Evolutionary conservation across 768 basidiomycete species (phyloP), one percentile per base, ranked within the genome.

Genomic region (Pleurotus tuber-regium): DNA sequence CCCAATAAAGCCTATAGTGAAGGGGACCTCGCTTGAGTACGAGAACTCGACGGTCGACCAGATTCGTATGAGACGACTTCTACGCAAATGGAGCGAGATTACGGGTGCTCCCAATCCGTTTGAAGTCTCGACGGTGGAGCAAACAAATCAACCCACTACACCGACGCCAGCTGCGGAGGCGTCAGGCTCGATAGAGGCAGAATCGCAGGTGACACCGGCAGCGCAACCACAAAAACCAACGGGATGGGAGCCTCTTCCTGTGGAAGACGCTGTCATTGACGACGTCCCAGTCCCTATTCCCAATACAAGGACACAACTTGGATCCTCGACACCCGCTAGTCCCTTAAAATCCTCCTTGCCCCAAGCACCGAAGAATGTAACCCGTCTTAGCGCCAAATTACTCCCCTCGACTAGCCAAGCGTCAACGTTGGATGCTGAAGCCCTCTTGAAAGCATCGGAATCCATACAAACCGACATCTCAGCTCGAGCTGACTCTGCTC

Each of bases 21-120:
- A 50, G 26, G 29, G 26, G 12, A 11, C 47, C 12, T 26, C 36
- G 21, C 53, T 38, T 24, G 24, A 43, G 23, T 33, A 38, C 19
- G 35, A 35, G n/a, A 25, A 26, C 4, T 39, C 50, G 14, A 29
- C 10, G 7, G 18, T 23, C 26, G 43, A 52, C 23, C 43, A 55
- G 16, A 11, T 33, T 12, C 31, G 50, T 11, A 55, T 55, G 54
- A 33, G 35, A 24, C 25, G 33, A 25, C 35, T 40, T 10, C 35
- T 55, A 9, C 28, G 24, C 4, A 55, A 55, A 52, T 55, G 50
- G 54, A 55, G 50, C n/a, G 26, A 41, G 19, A 43, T 52, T 29
- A 43, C 42, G 4, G 31, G 29, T 12, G 21, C 50, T n/a, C 54
- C 51, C 9, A 31, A 41, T 39, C 54, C 38, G 10, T 50, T 48